Evolutionary conservation across 1,284 basidiomycete genomes (phyloP).

Genomic region (Austropuccinia psidii): DNA sequence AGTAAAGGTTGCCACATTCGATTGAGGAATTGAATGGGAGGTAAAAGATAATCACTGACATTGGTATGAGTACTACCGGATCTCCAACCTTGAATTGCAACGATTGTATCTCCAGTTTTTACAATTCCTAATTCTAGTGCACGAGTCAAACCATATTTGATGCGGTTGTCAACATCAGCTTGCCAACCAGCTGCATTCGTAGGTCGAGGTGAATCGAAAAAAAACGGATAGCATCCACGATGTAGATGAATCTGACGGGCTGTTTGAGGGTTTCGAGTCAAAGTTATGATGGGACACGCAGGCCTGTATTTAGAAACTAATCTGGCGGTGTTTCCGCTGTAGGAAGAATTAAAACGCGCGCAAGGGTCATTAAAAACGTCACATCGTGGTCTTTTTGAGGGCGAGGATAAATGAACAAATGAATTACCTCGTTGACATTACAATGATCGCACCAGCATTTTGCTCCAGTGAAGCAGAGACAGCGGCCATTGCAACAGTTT

Average conservation of each 20-base stretch:
- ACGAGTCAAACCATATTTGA: conserved; percentile 78
- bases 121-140: conserved; percentile 84
- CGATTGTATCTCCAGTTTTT: conserved; percentile 77
- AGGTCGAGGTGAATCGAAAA: conserved; percentile 86
- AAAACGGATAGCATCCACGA: conserved; percentile 95
- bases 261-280: conserved; percentile 92
- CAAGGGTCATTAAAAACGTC: not conserved
- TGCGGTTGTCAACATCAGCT: conserved; percentile 88
- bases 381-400: not conserved
- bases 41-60: conserved; percentile 40
- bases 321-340: conserved; percentile 86
- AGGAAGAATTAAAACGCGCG: not conserved
- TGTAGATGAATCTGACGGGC: conserved; percentile 94
- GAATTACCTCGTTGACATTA: conserved; percentile 66
- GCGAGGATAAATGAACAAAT: not conserved
- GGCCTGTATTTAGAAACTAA: conserved; percentile 96
- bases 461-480: conserved; percentile 93
- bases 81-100: conserved; percentile 98
- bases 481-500: conserved; percentile 87
- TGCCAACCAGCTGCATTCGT: conserved; percentile 88
- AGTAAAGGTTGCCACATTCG: not conserved
- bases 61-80: conserved; percentile 82
- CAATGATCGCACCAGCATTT: conserved; percentile 84
- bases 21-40: not conserved
- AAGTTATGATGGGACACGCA: conserved; percentile 84